Evolutionary conservation across 1,284 basidiomycete genomes (phyloP), one percentile per base, ranked within the genome.

Genomic region (Erythrobasidium hasegawianum): DNA sequence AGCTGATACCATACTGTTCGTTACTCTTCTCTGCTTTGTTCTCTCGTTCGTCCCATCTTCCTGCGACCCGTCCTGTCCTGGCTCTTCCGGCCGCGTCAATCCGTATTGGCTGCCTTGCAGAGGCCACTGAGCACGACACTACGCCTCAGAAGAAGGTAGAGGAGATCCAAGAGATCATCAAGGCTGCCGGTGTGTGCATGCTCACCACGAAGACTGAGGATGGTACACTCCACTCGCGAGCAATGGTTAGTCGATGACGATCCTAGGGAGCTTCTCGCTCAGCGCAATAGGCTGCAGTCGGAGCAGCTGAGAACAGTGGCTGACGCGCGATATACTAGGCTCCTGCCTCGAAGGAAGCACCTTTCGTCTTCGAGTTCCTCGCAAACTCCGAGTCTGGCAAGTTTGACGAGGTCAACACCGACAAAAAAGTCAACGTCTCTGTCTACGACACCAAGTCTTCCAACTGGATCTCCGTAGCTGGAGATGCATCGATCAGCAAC

Each of bases 351-450:
- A 65, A 65, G 38, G 55, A 55, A 26, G 62, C 62, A 40, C 62
- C 62, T 20, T 65, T 65, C 62, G 18, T 39, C 13, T 65, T 65
- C 62, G 62, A 65, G 20, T 65, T 65, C 56, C 57, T 65, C 47
- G 62, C 62, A 14, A 65, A 65, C 62, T 57, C 55, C 16, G 62
- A 65, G 27, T 57, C 55, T 24, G 55, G 56, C 62, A 65, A 65
- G 24, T 65, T 65, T 29, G 62, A 65, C 47, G 62, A 65, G 22
- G 47, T 65, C 14, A 56, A 65, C 20, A 49, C 41, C 47, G 50
- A 65, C 33, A 52, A 55, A 9, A 52, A 65, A 38, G 54, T 57
- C 62, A 65, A 65, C 47, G 62, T 65, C 27, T 57, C 54, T 41
- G 55, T 65, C 41, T 65, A 65, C 47, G 56, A 65, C 26, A 40